Base-by-base conservation (phyloP, 176 grass and related monocot species). In the Coix lacrymajobi region DNA sequence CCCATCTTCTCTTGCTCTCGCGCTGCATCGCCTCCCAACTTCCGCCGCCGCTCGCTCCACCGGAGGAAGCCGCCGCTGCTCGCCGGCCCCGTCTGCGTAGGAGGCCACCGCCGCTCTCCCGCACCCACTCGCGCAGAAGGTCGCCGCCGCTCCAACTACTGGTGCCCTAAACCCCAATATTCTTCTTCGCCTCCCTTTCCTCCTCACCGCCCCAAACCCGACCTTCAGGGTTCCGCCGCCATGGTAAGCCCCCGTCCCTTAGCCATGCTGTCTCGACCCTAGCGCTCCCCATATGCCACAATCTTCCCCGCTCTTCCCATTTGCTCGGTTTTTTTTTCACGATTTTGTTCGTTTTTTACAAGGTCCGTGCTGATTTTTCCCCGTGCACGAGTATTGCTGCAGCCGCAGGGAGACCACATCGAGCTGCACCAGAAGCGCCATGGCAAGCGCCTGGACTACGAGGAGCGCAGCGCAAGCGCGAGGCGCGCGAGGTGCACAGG, bases 361-460 rank as follows among this genome's bases (percentile, higher is more conserved):
- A 19, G 62, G 7, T 20, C 3, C 11, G 65, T 32, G 65, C 65
- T 83, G 79, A 62, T 83, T 63, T 64, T 12, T 1, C 11, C 20
- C 79, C 73, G 31, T 56, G 79, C 65, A 52, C 65, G 79, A 78
- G 33, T 60, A 62, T 80, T 1, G 20, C 41, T 85, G 82, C 90
- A 94, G 92, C 92, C 95, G 54, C 90, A 97, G 91, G 95, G 90
- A 69, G 95, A 97, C 79, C 69, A 97, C 12, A 97, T 94, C 19
- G 92, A 94, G n/a, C 95, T 94, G 39, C 84, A 87, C 78, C 81
- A 89, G 92, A 97, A 94, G 90, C 95, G 95, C 84, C 80, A 97
- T 94, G 88, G 92, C 22, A 60, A 76, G 54, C 92, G 92, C 25
- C 66, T 75, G 67, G 95, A 94, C 66, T 77, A 86, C 80, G 92